Conservation (phyloP, 495 filamentous ascomycete species). For the Lasiosphaeriaceae sp. region DNA sequence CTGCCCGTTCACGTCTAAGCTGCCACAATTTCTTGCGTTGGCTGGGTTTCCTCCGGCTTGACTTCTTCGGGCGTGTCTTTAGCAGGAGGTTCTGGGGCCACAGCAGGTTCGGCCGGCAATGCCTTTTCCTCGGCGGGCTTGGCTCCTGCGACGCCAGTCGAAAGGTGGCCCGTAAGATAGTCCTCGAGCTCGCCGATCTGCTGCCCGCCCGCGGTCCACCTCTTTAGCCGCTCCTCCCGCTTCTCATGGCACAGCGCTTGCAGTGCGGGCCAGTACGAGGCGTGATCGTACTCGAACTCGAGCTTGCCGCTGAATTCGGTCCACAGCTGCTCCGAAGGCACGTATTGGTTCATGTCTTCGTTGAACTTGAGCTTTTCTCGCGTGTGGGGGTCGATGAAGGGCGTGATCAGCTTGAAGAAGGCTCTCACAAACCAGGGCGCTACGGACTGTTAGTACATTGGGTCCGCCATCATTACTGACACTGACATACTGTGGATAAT, state of each 20-base stretch:
- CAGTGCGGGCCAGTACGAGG: conserved; percentile 83
- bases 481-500: conserved; percentile 71
- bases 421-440: conserved; percentile 83
- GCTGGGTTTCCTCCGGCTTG: background rate
- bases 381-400: conserved; percentile 92
- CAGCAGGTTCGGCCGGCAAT: background rate
- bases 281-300: conserved; percentile 85
- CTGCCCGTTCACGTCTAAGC: background rate
- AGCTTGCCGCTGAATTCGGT: conserved; percentile 60
- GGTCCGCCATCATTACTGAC: background rate
- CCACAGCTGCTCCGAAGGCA: conserved; percentile 76
- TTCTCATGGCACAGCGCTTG: conserved; percentile 60
- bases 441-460: conserved; percentile 24
- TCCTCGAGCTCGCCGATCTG: conserved; percentile 78
- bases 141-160: conserved; percentile 18
- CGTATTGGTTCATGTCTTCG: conserved; percentile 72
- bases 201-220: conserved; percentile 78
- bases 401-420: conserved; percentile 93
- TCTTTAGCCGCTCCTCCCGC: conserved; percentile 52
- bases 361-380: conserved; percentile 93
- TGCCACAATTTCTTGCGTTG: background rate
- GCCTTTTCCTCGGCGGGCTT: background rate
- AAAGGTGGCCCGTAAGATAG: conserved; percentile 50
- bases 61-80: background rate
- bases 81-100: background rate